Evolutionary conservation across 140 eudicot genomes (phyloP).

Genomic region (Ambrosia hybrid): DNA sequence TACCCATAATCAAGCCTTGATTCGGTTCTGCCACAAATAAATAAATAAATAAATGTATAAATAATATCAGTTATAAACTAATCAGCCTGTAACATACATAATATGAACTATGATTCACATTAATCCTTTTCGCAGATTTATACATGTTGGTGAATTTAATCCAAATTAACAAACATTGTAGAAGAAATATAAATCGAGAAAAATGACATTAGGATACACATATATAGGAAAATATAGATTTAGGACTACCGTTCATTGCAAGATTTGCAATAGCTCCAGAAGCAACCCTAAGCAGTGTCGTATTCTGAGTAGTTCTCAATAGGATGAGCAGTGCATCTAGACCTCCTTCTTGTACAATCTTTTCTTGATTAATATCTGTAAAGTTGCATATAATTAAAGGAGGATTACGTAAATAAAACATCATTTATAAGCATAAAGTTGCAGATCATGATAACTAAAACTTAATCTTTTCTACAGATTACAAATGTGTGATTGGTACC

Average conservation of each 20-base stretch:
- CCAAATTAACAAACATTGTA: not conserved
- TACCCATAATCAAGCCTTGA: slow-evolving; percentile 81
- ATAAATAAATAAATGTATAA: too few relatives aligned
- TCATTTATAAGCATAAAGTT: slow-evolving; percentile 7
- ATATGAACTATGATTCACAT: not conserved
- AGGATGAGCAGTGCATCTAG: slow-evolving; percentile 85
- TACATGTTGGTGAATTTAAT: not conserved
- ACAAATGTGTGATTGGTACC: slow-evolving; percentile 11
- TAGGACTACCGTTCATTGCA: slow-evolving; percentile 84
- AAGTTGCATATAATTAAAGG: slow-evolving; percentile 10
- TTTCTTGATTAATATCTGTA: slow-evolving; percentile 86
- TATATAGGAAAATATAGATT: not conserved
- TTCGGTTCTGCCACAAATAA: slow-evolving; percentile 56
- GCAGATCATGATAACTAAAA: not conserved
- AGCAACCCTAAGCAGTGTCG: slow-evolving; percentile 91
- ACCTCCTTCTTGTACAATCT: slow-evolving; percentile 95
- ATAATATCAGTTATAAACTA: slow-evolving; percentile 14
- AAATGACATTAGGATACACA: not conserved
- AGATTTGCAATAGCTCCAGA: slow-evolving; percentile 98
- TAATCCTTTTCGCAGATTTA: not conserved
- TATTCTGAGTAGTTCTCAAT: slow-evolving; percentile 72
- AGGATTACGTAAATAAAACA: slow-evolving; percentile 12
- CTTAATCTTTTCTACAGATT: not conserved
- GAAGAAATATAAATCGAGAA: not conserved
- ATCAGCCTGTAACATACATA: slow-evolving; percentile 11